These are phyloP conservation scores for Lithohypha guttulata DNA, from an alignment of 2,329 filamentous ascomycete genomes.

Conservation along the genomic window DNA sequence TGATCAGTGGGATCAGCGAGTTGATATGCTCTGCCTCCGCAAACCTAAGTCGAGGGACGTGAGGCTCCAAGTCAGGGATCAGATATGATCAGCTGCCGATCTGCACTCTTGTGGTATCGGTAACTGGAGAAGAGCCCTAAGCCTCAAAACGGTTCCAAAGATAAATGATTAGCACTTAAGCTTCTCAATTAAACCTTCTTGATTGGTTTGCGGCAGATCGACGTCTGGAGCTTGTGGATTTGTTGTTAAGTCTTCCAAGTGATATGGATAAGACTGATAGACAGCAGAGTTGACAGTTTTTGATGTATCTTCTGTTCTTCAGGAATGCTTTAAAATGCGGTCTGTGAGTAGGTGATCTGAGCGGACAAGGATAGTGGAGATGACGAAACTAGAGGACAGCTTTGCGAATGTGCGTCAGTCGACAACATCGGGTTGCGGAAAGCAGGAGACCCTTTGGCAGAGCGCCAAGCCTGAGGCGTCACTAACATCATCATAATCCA, in stretches of 20 bases:
- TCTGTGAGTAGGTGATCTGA: constrained; percentile 1
- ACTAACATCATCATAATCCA: constrained; percentile 8
- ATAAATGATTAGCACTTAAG: constrained; percentile 6
- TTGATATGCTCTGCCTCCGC: constrained; percentile 8
- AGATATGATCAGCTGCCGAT: constrained; percentile 4
- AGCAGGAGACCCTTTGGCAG: neutral
- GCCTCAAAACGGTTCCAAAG: constrained; percentile 1
- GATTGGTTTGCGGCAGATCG: constrained; percentile 9
- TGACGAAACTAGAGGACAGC: neutral
- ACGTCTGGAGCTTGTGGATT: constrained; percentile 3
- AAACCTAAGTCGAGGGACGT: constrained; percentile 2
- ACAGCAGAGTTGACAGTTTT: too few species aligned
- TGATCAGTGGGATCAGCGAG: constrained; percentile 3
- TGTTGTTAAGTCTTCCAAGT: neutral
- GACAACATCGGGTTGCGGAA: neutral
- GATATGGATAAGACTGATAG: neutral
- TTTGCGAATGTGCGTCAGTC: constrained; percentile 4
- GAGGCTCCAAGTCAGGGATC: neutral
- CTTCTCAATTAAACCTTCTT: neutral
- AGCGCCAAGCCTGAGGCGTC: constrained; percentile 3
- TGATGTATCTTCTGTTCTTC: neutral
- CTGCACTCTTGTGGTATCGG: neutral
- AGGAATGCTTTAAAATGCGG: constrained; percentile 5
- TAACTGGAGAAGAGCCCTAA: neutral
- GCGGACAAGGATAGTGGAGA: neutral